These are phyloP conservation scores for Stylonectria norvegica DNA, from an alignment of 2,329 filamentous ascomycete genomes.

Conservation along the genomic window DNA sequence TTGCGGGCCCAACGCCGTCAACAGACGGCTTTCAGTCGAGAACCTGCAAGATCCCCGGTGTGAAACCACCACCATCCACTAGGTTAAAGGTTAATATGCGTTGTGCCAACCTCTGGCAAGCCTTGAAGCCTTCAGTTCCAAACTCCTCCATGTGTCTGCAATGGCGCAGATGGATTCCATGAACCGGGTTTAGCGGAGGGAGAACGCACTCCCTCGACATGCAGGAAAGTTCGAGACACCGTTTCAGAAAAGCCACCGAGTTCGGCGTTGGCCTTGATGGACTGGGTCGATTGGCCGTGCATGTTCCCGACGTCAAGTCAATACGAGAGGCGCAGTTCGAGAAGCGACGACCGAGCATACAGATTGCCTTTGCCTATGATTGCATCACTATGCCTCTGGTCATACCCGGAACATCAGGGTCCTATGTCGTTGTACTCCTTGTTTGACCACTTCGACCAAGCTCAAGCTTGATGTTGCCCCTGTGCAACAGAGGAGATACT, in stretches of 20 bases:
- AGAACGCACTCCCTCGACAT: slow-evolving; percentile 7
- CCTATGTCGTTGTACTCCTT: slow-evolving; percentile 7
- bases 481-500: slow-evolving; percentile 16
- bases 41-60: slow-evolving; percentile 17
- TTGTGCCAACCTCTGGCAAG: slow-evolving; percentile 9
- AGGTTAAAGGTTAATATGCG: slow-evolving; percentile 15
- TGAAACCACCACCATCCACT: slow-evolving; percentile 22
- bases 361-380: slow-evolving; percentile 10
- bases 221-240: slow-evolving; percentile 14
- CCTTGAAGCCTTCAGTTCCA: slow-evolving; percentile 6
- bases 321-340: slow-evolving; percentile 19
- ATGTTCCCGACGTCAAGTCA: slow-evolving; percentile 12
- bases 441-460: slow-evolving; percentile 4
- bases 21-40: slow-evolving; percentile 10
- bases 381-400: slow-evolving; percentile 20
- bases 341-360: slow-evolving; percentile 11
- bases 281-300: slow-evolving; percentile 12
- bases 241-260: slow-evolving; percentile 18
- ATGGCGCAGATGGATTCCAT: slow-evolving; percentile 7
- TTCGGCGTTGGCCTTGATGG: slow-evolving; percentile 14
- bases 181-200: slow-evolving; percentile 12
- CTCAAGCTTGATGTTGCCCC: slow-evolving; percentile 12
- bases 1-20: slow-evolving; percentile 15
- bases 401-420: slow-evolving; percentile 16
- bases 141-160: slow-evolving; percentile 9